A percentile compares a stretch with the other conserved stretches of the same genome.
phyloP scores from a whole-genome alignment of 805 yeast species.

The Wickerhamomyces pijperi region DNA sequence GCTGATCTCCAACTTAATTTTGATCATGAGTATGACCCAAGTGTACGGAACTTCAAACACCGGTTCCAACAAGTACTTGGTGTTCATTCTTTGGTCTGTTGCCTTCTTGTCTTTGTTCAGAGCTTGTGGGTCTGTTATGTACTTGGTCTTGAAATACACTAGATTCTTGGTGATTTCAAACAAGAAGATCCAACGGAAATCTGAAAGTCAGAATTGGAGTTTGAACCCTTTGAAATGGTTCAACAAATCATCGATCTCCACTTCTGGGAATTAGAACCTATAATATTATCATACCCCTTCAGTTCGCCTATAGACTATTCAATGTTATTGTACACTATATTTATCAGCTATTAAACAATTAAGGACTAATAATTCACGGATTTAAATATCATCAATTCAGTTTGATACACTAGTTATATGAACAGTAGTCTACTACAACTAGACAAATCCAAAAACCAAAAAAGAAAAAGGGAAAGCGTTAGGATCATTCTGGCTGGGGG shows the following conservation, averaged over 20 bases:
- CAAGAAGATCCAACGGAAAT: constrained; percentile 27
- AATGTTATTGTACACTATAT: no score
- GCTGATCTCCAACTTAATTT: constrained; percentile 72
- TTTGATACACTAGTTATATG: no score
- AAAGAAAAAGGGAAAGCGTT: no score
- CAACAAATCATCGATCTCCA: neutral
- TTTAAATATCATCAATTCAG: no score
- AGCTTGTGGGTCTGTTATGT: constrained; percentile 71
- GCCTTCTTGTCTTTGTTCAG: constrained; percentile 76
- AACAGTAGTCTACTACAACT: no score
- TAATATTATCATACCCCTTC: no score
- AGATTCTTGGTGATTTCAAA: constrained; percentile 28
- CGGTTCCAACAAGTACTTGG: constrained; percentile 61
- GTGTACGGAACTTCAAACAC: constrained; percentile 61
- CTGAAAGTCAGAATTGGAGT: constrained; percentile 2
- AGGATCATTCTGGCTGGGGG: constrained; percentile 26
- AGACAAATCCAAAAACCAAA: no score
- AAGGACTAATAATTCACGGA: no score
- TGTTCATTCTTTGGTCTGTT: constrained; percentile 85
- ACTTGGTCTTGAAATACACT: constrained; percentile 34
- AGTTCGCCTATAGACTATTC: no score
- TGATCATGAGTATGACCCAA: constrained; percentile 82
- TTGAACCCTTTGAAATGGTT: neutral
- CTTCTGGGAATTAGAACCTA: no score
- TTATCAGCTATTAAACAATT: no score